phyloP scores from a whole-genome alignment of 306 rosid species.

The Cyamopsis tetragonoloba region DNA sequence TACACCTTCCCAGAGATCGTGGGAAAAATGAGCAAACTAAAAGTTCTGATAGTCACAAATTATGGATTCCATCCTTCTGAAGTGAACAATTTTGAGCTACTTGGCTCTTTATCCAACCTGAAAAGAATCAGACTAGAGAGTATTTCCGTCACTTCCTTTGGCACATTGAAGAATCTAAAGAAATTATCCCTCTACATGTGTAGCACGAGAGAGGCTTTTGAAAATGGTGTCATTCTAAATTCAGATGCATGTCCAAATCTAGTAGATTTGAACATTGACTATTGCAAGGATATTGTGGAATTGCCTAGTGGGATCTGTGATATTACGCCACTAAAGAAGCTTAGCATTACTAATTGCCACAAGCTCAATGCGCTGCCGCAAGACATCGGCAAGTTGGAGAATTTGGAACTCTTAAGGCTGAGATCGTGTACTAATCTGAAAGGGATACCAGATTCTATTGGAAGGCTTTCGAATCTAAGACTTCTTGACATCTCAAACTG shows the following conservation, averaged over 20 bases:
- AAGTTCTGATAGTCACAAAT: slow-evolving; percentile 46
- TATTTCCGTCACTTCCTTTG: slow-evolving; percentile 44
- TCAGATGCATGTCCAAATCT: slow-evolving; percentile 45
- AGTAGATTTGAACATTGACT: slow-evolving; percentile 49
- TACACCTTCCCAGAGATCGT: slow-evolving; percentile 36
- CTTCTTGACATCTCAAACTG: slow-evolving; percentile 52
- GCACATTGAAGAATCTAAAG: slow-evolving; percentile 31
- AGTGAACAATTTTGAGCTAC: slow-evolving; percentile 30
- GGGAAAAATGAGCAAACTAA: slow-evolving; percentile 42
- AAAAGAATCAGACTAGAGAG: slow-evolving; percentile 52
- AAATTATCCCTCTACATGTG: slow-evolving; percentile 62
- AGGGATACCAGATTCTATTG: slow-evolving; percentile 34
- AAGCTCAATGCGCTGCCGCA: slow-evolving; percentile 42
- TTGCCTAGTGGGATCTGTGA: slow-evolving; percentile 42
- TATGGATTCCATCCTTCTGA: slow-evolving; percentile 31
- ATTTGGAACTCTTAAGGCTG: slow-evolving; percentile 49
- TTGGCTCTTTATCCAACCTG: slow-evolving; percentile 32
- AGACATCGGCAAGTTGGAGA: slow-evolving; percentile 38
- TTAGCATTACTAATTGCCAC: slow-evolving; percentile 58
- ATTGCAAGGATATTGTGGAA: slow-evolving; percentile 42
- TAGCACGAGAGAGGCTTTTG: slow-evolving; percentile 39
- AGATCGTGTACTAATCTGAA: slow-evolving; percentile 44
- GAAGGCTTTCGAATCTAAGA: slow-evolving; percentile 17
- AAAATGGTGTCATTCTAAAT: slow-evolving; percentile 12
- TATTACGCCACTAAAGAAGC: slow-evolving; percentile 35